Conservation (phyloP, 495 filamentous ascomycete species). For the Halenospora varia region DNA sequence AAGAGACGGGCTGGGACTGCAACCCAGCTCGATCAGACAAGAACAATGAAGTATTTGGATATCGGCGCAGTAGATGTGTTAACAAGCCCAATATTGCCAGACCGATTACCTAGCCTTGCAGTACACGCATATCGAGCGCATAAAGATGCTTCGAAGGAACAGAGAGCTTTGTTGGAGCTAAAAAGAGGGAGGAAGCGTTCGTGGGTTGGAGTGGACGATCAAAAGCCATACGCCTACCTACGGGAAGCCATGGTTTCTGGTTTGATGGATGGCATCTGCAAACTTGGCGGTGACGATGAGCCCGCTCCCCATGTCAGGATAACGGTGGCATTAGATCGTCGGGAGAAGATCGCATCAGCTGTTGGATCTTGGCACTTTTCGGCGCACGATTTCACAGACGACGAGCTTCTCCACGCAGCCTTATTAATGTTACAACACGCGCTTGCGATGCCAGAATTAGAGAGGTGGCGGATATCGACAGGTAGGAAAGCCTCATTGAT, state of each 20-base stretch:
- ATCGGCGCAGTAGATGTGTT: slow-evolving; percentile 83
- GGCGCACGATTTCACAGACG: slow-evolving; percentile 82
- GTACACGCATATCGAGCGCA: slow-evolving; percentile 80
- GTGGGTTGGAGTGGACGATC: slow-evolving; percentile 85
- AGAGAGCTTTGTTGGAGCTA: slow-evolving; percentile 59
- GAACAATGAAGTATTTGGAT: slow-evolving; percentile 67
- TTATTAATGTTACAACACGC: slow-evolving; percentile 86
- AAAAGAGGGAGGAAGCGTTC: slow-evolving; percentile 77
- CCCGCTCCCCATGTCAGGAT: slow-evolving; percentile 37
- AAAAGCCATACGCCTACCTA: slow-evolving; percentile 84
- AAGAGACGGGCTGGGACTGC: slow-evolving; percentile 29
- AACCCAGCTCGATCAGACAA: slow-evolving; percentile 36
- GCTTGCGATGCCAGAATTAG: slow-evolving; percentile 73
- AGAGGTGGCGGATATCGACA: slow-evolving; percentile 70
- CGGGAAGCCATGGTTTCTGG: slow-evolving; percentile 84
- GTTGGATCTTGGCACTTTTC: slow-evolving; percentile 84
- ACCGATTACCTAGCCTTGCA: slow-evolving; percentile 66
- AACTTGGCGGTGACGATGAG: slow-evolving; percentile 48
- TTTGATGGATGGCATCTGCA: slow-evolving; percentile 89
- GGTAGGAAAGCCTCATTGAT: slow-evolving; percentile 43
- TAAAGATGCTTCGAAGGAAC: slow-evolving; percentile 64
- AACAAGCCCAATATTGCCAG: slow-evolving; percentile 65
- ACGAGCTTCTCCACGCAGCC: slow-evolving; percentile 79
- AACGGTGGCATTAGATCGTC: slow-evolving; percentile 50
- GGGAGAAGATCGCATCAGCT: slow-evolving; percentile 58